These are phyloP conservation scores for Priceomyces castillae DNA, from an alignment of 805 yeast genomes.

Conservation along the genomic window DNA sequence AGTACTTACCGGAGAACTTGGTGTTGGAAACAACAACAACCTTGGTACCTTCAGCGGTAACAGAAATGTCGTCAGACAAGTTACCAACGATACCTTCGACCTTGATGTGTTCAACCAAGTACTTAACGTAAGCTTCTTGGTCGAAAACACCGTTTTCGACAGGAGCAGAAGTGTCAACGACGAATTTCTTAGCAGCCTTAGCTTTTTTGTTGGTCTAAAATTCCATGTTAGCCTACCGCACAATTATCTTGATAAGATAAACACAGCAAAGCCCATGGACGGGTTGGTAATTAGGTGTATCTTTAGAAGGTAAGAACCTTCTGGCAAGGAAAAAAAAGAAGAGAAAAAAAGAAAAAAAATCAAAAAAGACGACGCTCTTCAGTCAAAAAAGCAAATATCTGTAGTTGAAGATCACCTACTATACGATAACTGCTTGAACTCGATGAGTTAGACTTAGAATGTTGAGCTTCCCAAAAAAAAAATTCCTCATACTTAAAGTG, in stretches of 20 bases:
- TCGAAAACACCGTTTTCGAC: slow-evolving; percentile 96
- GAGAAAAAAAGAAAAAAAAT: background rate
- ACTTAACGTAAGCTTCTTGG: slow-evolving; percentile 96
- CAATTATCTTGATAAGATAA: slow-evolving; percentile 33
- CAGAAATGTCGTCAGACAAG: slow-evolving; percentile 93
- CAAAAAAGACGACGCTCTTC: background rate
- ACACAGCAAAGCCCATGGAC: slow-evolving; percentile 52
- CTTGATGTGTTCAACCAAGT: slow-evolving; percentile 98
- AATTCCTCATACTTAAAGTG: background rate
- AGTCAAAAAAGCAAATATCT: background rate
- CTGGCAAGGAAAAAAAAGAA: background rate
- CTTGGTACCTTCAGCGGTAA: slow-evolving; percentile 81
- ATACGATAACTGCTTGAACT: background rate
- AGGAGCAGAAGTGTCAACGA: slow-evolving; percentile 96
- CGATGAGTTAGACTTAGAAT: background rate
- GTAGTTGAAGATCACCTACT: too few species aligned
- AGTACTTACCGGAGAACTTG: slow-evolving; percentile 99
- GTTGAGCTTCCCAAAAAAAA: background rate
- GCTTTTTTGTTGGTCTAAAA: slow-evolving; percentile 68
- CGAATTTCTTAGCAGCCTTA: slow-evolving; percentile 80
- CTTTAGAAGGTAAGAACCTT: background rate
- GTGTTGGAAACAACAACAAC: slow-evolving; percentile 86
- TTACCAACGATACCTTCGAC: slow-evolving; percentile 95
- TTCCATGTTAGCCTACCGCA: slow-evolving; percentile 72
- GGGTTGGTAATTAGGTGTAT: slow-evolving; percentile 26